Percentiles rank a stretch among this genome's conserved stretches.
phyloP scores from a whole-genome alignment of 768 basidiomycete species.

The Lactifluus subvellereus region DNA sequence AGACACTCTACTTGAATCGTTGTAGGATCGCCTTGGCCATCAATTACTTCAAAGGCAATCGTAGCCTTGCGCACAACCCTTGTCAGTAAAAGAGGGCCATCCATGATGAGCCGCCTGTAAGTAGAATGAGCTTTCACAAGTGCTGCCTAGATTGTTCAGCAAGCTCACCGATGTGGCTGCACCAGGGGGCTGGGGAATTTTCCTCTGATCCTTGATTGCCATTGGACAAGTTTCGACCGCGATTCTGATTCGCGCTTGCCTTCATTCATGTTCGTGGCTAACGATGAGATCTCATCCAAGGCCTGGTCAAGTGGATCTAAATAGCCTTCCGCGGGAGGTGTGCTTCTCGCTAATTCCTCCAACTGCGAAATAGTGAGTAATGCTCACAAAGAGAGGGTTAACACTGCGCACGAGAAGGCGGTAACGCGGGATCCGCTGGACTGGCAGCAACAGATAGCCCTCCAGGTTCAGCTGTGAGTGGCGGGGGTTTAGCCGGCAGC shows the following conservation, averaged over 20 bases:
- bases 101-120: constrained; percentile 83
- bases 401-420: constrained; percentile 69
- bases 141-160: not conserved
- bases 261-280: constrained; percentile 97
- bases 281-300: constrained; percentile 74
- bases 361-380: constrained; percentile 41
- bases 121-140: constrained; percentile 6
- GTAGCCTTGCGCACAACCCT: constrained; percentile 86
- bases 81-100: constrained; percentile 77
- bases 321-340: constrained; percentile 72
- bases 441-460: constrained; percentile 88
- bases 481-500: constrained; percentile 80
- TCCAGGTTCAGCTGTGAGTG: constrained; percentile 94
- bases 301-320: constrained; percentile 82
- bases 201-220: constrained; percentile 84
- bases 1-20: constrained; percentile 89
- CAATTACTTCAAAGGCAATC: constrained; percentile 74
- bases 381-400: not conserved
- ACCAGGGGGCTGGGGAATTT: constrained; percentile 96
- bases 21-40: constrained; percentile 68
- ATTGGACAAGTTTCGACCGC: constrained; percentile 81
- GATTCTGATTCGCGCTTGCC: constrained; percentile 95
- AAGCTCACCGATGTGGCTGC: constrained; percentile 84
- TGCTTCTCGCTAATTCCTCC: constrained; percentile 79
- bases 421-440: constrained; percentile 97